Base-by-base conservation (phyloP, 2,329 filamentous ascomycete species). In the Aspergillus caelatus region DNA sequence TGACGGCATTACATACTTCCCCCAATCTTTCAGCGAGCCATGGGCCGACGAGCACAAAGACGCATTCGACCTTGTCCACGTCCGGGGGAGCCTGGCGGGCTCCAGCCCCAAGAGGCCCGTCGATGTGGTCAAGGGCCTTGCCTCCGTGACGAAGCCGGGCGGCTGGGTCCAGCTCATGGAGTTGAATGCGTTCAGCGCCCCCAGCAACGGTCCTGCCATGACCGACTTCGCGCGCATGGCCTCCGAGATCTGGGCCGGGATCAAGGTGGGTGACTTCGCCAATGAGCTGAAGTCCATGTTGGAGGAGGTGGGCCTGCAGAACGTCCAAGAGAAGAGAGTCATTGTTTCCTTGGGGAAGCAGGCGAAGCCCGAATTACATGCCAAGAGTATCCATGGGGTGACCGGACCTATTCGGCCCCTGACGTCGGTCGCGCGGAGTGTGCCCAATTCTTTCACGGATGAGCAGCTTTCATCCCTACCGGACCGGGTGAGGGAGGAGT, bases 161-260 rank as follows among this genome's bases (percentile, higher is more conserved):
- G 58, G 58, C 26, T 60, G 58, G 58, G 58, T 60, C 36, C 58
- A 60, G 58, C 58, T 60, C 58, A 53, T 53, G 58, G 58, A 60
- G 28, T 28, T 60, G 58, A 60, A 60, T 54, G 58, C 34, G 30
- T 60, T 60, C 58, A 54, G 58, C 26, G n/a, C 58, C 19, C 58
- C 58, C 30, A 36, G 30, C 11, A 60, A 60, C 26, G 58, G 58
- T 3, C 58, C 58, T 50, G 58, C 58, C 11, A 60, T 60, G 58
- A 60, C 58, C 14, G 58, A 60, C 58, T 60, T 60, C 26, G 58
- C 58, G 11, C 30, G 36, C 12, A 60, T 60, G 58, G 58, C 48
- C 58, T 60, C 58, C 9, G 58, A 60, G 36, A 54, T 60, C n/a
- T 60, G 30, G 19, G 30, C 48, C 8, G 48, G 58, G 30, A 60